Percentiles rank a stretch among this genome's conserved stretches.
Evolutionary conservation across 257 asterid species (phyloP).

Genomic region (Solanum tarijense): DNA sequence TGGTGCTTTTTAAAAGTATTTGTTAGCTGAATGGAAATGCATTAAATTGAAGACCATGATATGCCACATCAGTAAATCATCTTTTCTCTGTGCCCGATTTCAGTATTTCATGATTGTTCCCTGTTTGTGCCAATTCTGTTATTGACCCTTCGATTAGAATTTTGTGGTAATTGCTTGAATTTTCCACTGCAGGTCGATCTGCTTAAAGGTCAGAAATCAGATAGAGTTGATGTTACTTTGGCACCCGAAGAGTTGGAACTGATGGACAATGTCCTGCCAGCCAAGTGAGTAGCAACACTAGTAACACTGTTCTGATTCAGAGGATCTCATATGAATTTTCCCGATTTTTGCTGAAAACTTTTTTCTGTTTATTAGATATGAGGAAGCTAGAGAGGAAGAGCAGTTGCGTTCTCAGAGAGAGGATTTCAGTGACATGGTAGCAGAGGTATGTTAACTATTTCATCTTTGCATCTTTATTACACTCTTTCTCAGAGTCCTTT

Average conservation of each 20-base stretch:
- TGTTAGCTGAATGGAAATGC: background rate
- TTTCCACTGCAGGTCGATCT: constrained; percentile 56
- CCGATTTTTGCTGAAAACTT: background rate
- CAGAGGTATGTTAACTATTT: constrained; percentile 44
- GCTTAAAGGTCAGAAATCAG: constrained; percentile 86
- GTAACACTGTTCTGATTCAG: background rate
- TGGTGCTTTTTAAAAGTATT: background rate
- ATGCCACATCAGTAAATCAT: background rate
- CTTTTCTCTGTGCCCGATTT: background rate
- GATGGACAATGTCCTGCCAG: constrained; percentile 89
- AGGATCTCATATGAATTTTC: background rate
- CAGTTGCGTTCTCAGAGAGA: constrained; percentile 70
- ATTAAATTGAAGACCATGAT: background rate
- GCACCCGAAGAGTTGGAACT: constrained; percentile 88
- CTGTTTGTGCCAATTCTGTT: background rate
- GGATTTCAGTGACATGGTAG: constrained; percentile 99
- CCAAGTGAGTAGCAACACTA: constrained; percentile 45
- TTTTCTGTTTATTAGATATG: constrained; percentile 38
- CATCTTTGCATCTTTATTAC: background rate
- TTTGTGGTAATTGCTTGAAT: background rate
- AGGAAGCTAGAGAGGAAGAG: constrained; percentile 98
- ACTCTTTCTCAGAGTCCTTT: background rate
- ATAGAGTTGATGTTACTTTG: constrained; percentile 77
- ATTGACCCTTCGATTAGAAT: background rate
- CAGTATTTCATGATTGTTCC: background rate